Evolutionary conservation across 78 protist genomes (phyloP).

Genomic region (Chrysochromulina parva): DNA sequence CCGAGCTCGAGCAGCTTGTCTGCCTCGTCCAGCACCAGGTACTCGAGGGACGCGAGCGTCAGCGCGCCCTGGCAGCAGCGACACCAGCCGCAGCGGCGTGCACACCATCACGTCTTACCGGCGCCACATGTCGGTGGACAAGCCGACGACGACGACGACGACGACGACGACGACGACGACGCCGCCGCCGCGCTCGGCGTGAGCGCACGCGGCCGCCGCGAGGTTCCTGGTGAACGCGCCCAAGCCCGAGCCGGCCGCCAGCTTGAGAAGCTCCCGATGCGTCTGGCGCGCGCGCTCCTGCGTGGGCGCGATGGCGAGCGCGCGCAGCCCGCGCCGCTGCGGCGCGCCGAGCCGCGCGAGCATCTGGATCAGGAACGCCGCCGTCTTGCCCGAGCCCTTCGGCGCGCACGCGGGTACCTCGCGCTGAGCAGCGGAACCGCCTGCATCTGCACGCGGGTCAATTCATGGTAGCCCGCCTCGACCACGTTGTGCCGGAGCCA

Average conservation of each 20-base stretch:
- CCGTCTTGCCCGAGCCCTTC: conserved; percentile 95
- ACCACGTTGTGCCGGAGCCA: neutral
- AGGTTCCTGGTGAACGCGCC: conserved; percentile 20
- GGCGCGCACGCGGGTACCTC: conserved; percentile 87
- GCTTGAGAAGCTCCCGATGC: conserved; percentile 31
- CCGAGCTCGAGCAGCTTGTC: conserved; percentile 79
- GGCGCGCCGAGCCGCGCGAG: conserved; percentile 53
- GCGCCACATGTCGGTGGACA: too few species aligned
- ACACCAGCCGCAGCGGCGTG: conserved; percentile 78
- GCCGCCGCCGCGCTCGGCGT: too few species aligned
- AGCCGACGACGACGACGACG: too few species aligned
- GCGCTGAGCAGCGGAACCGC: conserved; percentile 56
- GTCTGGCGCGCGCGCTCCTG: conserved; percentile 80
- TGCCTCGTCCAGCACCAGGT: conserved; percentile 88
- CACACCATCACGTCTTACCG: conserved; percentile 58
- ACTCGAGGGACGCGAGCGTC: neutral
- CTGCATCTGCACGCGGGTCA: conserved; percentile 66
- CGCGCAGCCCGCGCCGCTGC: conserved; percentile 59
- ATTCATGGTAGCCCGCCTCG: conserved; percentile 1
- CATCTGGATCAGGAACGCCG: conserved; percentile 79
- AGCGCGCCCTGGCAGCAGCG: neutral
- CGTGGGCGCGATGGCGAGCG: conserved; percentile 75
- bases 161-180: too few species aligned
- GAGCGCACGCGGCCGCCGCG: neutral
- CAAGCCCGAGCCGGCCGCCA: conserved; percentile 49